These are phyloP conservation scores for Lumnitzera racemosa DNA, from an alignment of 345 rosid genomes.

Conservation along the genomic window DNA sequence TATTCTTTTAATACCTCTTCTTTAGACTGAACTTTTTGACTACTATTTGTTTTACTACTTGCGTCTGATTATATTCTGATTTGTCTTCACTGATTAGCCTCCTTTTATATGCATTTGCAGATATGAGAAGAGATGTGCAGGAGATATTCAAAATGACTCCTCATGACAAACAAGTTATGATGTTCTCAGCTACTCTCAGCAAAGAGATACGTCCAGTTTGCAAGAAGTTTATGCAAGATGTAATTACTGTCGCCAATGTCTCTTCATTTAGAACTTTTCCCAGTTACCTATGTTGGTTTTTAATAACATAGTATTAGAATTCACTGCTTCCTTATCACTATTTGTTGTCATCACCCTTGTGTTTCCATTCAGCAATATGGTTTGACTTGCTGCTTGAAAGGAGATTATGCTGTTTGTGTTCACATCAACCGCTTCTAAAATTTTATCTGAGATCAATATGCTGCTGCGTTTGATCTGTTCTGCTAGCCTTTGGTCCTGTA, in stretches of 20 bases:
- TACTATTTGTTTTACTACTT: background rate
- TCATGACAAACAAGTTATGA: conserved; percentile 99
- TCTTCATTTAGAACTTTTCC: conserved; percentile 45
- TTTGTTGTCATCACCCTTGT: no score
- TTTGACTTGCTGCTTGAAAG: no score
- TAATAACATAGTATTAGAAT: no score
- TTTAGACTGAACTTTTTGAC: no score
- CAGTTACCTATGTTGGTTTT: background rate
- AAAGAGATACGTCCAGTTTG: conserved; percentile 99
- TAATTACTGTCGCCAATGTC: conserved; percentile 65
- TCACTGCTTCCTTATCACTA: no score
- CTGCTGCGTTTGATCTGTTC: no score
- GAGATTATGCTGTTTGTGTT: no score
- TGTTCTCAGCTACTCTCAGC: conserved; percentile 99
- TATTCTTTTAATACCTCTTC: no score
- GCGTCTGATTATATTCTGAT: background rate
- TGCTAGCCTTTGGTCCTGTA: no score
- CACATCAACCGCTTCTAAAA: no score
- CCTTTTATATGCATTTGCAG: conserved; percentile 25
- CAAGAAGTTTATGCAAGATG: conserved; percentile 99
- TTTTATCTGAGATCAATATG: no score
- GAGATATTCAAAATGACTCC: conserved; percentile 99
- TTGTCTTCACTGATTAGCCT: background rate
- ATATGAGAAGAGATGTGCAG: conserved; percentile 97
- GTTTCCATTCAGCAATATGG: no score